Evolutionary conservation across 192 early-diverging fungal genomes (phyloP).

Genomic region (Linnemannia schmuckeri): DNA sequence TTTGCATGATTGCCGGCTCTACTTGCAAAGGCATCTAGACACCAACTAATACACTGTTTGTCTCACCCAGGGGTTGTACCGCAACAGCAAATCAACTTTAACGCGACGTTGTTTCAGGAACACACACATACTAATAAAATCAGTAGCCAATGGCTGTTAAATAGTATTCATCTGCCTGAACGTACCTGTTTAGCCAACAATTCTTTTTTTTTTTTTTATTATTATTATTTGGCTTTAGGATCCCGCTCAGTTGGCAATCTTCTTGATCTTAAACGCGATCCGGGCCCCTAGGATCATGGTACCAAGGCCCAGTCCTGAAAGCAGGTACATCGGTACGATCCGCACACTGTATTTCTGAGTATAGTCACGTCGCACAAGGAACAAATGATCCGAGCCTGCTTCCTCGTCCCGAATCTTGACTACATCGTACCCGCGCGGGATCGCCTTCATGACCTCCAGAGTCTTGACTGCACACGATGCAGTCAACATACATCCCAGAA

Average conservation of each 20-base stretch:
- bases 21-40: no score
- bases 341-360: slow-evolving; percentile 9
- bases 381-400: slow-evolving; percentile 19
- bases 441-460: slow-evolving; percentile 26
- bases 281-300: slow-evolving; percentile 44
- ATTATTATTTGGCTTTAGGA: neutral
- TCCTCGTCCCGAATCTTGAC: slow-evolving; percentile 34
- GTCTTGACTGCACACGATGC: slow-evolving; percentile 36
- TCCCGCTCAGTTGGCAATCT: neutral
- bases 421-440: slow-evolving; percentile 44
- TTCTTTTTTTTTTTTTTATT: neutral
- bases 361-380: slow-evolving; percentile 43
- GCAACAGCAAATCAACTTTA: neutral
- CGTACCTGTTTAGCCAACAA: no score
- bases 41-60: neutral
- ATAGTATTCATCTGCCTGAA: no score
- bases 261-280: slow-evolving; percentile 46
- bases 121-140: neutral
- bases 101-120: neutral
- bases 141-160: neutral
- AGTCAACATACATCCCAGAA: slow-evolving; percentile 19
- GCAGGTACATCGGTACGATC: slow-evolving; percentile 42
- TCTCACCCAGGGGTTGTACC: neutral
- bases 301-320: slow-evolving; percentile 44
- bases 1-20: neutral